Evolutionary conservation across 2,329 filamentous ascomycete genomes (phyloP).

Genomic region (Mycosphaerella sp.): DNA sequence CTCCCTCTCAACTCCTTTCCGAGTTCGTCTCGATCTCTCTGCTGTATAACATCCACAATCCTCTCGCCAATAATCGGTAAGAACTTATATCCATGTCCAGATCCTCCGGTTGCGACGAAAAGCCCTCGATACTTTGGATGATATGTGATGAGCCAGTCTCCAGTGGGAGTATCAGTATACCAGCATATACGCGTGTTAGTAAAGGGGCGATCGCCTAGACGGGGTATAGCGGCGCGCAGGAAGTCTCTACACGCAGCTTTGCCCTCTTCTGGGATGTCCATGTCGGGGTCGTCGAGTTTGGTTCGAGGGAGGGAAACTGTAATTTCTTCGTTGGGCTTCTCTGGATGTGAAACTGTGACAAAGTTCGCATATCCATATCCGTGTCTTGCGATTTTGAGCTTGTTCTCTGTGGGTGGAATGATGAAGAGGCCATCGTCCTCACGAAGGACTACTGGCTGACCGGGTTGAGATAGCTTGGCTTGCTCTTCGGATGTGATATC

Average conservation of each 20-base stretch:
- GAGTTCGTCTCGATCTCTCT: constrained; percentile 34
- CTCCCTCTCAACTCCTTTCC: constrained; percentile 52
- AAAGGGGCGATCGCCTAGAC: constrained; percentile 39
- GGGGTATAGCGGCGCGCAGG: constrained; percentile 49
- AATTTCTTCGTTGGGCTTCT: constrained; percentile 36
- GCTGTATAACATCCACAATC: constrained; percentile 49
- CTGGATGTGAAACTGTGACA: constrained; percentile 43
- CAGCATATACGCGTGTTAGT: constrained; percentile 48
- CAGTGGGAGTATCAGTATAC: constrained; percentile 53
- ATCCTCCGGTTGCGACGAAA: constrained; percentile 56
- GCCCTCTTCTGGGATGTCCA: constrained; percentile 53
- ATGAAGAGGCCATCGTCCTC: constrained; percentile 66
- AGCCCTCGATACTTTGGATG: constrained; percentile 48
- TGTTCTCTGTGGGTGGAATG: constrained; percentile 55
- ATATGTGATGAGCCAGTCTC: constrained; percentile 51
- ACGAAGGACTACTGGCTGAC: constrained; percentile 68
- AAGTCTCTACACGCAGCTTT: constrained; percentile 56
- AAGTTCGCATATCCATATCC: constrained; percentile 47
- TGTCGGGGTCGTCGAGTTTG: constrained; percentile 38
- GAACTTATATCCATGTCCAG: constrained; percentile 59
- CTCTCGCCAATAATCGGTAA: constrained; percentile 52
- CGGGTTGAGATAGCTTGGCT: constrained; percentile 45
- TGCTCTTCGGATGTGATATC: constrained; percentile 68
- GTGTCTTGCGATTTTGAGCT: constrained; percentile 48
- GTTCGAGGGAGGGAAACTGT: constrained; percentile 47